Base-by-base conservation (phyloP, 1,139 yeast genomes). In the Nakaseomyces glabratus region DNA sequence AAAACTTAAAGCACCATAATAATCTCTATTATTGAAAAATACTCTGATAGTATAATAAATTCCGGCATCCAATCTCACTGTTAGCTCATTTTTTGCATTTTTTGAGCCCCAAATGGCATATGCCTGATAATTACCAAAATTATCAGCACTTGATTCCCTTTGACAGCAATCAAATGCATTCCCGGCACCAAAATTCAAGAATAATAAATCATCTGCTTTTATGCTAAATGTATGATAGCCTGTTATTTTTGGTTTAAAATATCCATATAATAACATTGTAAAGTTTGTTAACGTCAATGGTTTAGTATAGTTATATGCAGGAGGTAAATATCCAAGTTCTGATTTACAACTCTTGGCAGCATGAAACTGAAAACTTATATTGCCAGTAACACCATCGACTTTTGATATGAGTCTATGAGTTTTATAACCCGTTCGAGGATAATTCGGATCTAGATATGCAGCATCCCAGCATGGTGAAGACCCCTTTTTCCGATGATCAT, bases 131-230 rank as follows among this genome's bases (percentile, higher is more conserved):
- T 16, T 16, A 11, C 15, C 15, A 11, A 23, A 23, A 11, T 23
- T 23, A 12, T 23, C 25, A 12, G 13, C 13, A 23, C 16, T 23
- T 6, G 5, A 6, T 5, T 23, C 9, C 13, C 15, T 23, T 14
- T 23, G 10, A 23, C 25, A 23, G 25, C 25, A 23, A 23, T 23
- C 25, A 11, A 23, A 23, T n/a, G 25, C 25, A 3, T n/a, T 11
- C 11, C 25, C 25, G 4, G 14, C 25, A 23, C 25, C 25, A 23
- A 23, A 8, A 11, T 23, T 23, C 6, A 23, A 11, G 6, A 23
- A 11, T 12, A 23, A 12, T 7, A 6, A 23, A 10, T 23, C 25
- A 23, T 23, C 25, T 6, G 25, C 25, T 4, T n/a, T 23, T 6
- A 23, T 23, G 4, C 7, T 12, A 12, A 23, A 23, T 23, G 9